Evolutionary conservation across 1,284 basidiomycete genomes (phyloP).

Genomic region (Apiotrichum sp.): DNA sequence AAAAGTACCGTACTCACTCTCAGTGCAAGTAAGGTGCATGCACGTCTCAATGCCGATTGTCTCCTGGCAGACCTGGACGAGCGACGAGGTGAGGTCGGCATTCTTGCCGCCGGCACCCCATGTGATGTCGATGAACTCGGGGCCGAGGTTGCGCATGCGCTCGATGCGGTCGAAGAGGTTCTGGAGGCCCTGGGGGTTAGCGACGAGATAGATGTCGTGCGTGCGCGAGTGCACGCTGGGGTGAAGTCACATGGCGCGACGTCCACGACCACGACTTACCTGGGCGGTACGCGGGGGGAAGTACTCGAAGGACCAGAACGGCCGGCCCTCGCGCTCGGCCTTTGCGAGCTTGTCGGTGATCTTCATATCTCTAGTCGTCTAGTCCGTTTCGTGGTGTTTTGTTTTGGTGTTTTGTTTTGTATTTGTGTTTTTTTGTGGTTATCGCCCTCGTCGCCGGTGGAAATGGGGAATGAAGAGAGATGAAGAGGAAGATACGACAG

Average conservation of each 20-base stretch:
- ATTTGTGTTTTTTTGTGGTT: too few species aligned
- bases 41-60: conserved; percentile 91
- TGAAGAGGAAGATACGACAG: too few species aligned
- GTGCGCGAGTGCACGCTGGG: conserved; percentile 14
- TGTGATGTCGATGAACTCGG: conserved; percentile 98
- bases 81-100: conserved; percentile 84
- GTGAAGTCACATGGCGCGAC: neutral
- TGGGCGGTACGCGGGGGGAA: conserved; percentile 93
- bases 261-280: conserved; percentile 46
- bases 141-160: conserved; percentile 90
- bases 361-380: conserved; percentile 57
- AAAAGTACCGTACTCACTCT: conserved; percentile 52
- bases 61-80: conserved; percentile 91
- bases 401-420: too few species aligned
- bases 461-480: too few species aligned
- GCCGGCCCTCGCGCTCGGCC: conserved; percentile 69
- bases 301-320: conserved; percentile 96
- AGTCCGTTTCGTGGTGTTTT: too few species aligned
- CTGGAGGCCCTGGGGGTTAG: conserved; percentile 65
- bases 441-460: too few species aligned
- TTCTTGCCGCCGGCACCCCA: conserved; percentile 97
- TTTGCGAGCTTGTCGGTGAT: conserved; percentile 83
- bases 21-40: conserved; percentile 98
- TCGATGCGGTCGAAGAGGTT: conserved; percentile 95
- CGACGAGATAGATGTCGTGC: too few species aligned